Evolutionary conservation across 1,284 basidiomycete species (phyloP).

Genomic region (Leccinum pseudoinsigne): DNA sequence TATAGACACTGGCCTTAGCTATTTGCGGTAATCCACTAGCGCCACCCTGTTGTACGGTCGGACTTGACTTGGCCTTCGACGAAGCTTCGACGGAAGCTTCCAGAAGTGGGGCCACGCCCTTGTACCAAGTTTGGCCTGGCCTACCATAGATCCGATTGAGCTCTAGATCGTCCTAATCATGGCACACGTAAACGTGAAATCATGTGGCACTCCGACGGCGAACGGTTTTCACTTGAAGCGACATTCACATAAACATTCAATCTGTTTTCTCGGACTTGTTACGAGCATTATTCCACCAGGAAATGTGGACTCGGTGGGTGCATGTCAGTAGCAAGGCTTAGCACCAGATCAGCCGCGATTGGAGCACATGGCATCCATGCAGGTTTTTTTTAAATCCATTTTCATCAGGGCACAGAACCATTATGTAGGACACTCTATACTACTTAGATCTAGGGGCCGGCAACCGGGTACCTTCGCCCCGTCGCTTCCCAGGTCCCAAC

Average conservation of each 20-base stretch:
- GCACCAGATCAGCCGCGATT: too few species aligned
- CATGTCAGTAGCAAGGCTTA: too few species aligned
- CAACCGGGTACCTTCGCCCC: too few species aligned
- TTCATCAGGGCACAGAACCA: too few species aligned
- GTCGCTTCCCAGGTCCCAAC: too few species aligned
- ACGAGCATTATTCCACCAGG: background rate
- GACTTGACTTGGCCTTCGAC: background rate
- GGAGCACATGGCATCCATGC: too few species aligned
- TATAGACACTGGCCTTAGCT: background rate
- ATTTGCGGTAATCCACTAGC: background rate
- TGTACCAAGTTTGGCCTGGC: background rate
- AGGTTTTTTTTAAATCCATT: too few species aligned
- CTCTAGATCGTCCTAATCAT: background rate
- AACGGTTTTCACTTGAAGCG: background rate
- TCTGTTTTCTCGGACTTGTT: background rate
- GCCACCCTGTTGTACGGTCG: background rate
- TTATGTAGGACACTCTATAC: too few species aligned
- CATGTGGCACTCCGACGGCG: background rate
- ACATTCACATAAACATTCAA: background rate
- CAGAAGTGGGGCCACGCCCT: background rate
- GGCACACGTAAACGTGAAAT: background rate
- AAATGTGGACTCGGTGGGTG: background rate
- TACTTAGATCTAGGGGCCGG: too few species aligned
- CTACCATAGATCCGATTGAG: too few species aligned
- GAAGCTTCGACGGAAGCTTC: background rate